These are phyloP conservation scores for Apiospora saccharicola DNA, from an alignment of 2,329 filamentous ascomycete species.

Conservation along the genomic window DNA sequence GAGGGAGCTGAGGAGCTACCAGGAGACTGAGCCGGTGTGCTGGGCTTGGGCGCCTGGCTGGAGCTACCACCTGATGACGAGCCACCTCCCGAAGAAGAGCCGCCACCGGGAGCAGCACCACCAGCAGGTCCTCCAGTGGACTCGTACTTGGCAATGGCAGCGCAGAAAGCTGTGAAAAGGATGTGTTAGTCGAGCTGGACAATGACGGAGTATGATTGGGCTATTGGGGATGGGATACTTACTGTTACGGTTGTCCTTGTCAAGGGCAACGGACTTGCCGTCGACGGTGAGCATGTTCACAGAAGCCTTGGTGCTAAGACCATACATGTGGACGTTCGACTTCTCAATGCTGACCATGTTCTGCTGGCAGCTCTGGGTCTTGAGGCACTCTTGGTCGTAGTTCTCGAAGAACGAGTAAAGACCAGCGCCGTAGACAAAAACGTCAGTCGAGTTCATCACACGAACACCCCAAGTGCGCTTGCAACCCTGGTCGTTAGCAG, in stretches of 20 bases:
- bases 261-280: constrained; percentile 59
- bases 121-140: constrained; percentile 28
- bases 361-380: constrained; percentile 73
- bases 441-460: constrained; percentile 69
- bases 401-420: constrained; percentile 80
- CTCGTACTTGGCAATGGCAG: constrained; percentile 63
- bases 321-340: constrained; percentile 69
- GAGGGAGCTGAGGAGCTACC: not conserved
- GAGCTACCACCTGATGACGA: constrained; percentile 17
- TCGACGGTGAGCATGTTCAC: constrained; percentile 76
- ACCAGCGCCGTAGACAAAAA: constrained; percentile 76
- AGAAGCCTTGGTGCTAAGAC: constrained; percentile 76
- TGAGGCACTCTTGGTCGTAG: constrained; percentile 75
- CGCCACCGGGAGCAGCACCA: constrained; percentile 10
- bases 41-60: constrained; percentile 14
- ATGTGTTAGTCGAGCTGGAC: not conserved
- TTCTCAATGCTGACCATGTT: constrained; percentile 79
- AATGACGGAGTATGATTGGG: not conserved
- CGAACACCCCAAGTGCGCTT: constrained; percentile 82
- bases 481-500: constrained; percentile 55
- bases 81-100: constrained; percentile 19
- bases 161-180: constrained; percentile 57
- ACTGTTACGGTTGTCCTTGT: constrained; percentile 62
- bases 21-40: not conserved
- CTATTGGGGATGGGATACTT: not conserved